Conservation (phyloP, 169 alveolate genomes). For the Plasmodium blacklocki region DNA sequence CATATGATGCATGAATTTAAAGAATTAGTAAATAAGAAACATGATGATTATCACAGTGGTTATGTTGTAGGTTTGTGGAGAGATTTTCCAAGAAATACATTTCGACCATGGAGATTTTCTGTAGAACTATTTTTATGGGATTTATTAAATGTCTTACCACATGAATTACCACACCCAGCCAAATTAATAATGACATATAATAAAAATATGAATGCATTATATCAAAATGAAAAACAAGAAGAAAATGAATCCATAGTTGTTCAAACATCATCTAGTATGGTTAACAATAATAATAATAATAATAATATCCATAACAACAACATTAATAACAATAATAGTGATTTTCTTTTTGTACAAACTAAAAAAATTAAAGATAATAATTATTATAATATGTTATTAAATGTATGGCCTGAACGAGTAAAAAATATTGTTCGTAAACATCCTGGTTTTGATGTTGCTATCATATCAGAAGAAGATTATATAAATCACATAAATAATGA, state of each 20-base stretch:
- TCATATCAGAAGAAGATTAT: conserved; percentile 43
- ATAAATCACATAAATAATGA: conserved; percentile 15
- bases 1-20: conserved; percentile 13
- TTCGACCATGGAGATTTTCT: conserved; percentile 42
- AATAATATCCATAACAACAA: too few relatives aligned
- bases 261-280: background rate
- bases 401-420: conserved; percentile 10
- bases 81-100: conserved; percentile 47
- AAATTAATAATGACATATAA: conserved; percentile 19
- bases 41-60: conserved; percentile 33
- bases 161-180: conserved; percentile 72
- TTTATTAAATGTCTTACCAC: conserved; percentile 30
- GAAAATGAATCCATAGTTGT: background rate
- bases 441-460: conserved; percentile 32
- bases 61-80: conserved; percentile 65
- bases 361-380: background rate
- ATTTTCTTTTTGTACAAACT: background rate
- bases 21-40: conserved; percentile 9
- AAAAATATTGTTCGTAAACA: background rate
- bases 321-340: background rate
- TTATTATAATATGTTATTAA: background rate
- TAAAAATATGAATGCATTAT: background rate
- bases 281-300: background rate
- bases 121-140: conserved; percentile 72
- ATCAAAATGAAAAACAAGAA: background rate